Base-by-base conservation (phyloP, 2,329 filamentous ascomycete species). In the Grosmannia clavigera region DNA sequence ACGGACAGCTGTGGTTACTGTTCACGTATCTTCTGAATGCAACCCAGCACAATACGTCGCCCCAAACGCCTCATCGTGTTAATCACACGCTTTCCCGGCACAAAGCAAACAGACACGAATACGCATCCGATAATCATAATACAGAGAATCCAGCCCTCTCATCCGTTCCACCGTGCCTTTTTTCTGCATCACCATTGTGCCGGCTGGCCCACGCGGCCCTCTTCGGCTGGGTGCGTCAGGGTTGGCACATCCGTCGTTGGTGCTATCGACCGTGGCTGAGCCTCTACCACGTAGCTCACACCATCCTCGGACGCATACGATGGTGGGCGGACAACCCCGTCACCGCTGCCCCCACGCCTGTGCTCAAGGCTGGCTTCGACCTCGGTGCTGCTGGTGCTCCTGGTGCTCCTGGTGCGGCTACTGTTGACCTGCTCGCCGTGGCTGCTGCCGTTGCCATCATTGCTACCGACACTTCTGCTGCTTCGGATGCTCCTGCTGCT, bases 231-330 rank as follows among this genome's bases (percentile, higher is more conserved):
- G 64, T 40, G 51, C 22, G 5, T 25, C 31, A 53, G 25, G 19
- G 31, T 68, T 46, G 75, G 72, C 10, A 75, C 72, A 31, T 77
- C 72, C 2, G 70, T 70, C n/a, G 72, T 70, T 5, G 79, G 77
- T 3, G 74, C 80, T 19, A 78, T 78, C 9, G 81, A 84, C 60
- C 83, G 73, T 52, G 83, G 83, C 60, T 78, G 79, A 0, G 84
- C 85, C 65, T 89, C 83, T 5, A 90, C 76, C 16, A 89, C 81
- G 68, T 91, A 91, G 33, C 80, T 79, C 5, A 90, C 80, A 0
- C 88, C 88, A 66, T 91, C 85, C 11, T 92, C 87, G 0, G 86
- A 89, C 4, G 80, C 76, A 69, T 94, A 94, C 5, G 85, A 90
- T 2, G 89, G 89, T 5, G 89, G 89, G 1, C 88, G 78, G 69